These are phyloP conservation scores for Talaromyces albobiverticillius DNA, from an alignment of 2,329 filamentous ascomycete genomes.

Conservation along the genomic window DNA sequence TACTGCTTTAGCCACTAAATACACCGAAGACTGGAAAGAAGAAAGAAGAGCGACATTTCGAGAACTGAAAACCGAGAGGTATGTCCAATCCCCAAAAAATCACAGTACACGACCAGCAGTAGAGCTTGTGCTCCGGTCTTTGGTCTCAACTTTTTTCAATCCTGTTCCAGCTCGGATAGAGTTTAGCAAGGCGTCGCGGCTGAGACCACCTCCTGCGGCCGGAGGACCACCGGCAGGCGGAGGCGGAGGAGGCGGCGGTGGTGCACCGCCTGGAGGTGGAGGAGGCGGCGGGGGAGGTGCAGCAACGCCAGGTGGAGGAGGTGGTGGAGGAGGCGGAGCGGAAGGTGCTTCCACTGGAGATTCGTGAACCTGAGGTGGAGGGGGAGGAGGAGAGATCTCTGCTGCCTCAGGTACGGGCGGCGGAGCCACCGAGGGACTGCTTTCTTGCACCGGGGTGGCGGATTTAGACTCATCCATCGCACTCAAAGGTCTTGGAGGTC, in stretches of 20 bases:
- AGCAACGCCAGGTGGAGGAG: conserved; percentile 36
- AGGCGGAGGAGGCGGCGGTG: conserved; percentile 26
- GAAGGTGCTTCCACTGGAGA: conserved; percentile 25
- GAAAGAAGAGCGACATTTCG: neutral
- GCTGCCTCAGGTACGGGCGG: conserved; percentile 27
- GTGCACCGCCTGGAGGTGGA: conserved; percentile 22
- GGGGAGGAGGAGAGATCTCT: conserved; percentile 31
- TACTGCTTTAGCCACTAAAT: neutral
- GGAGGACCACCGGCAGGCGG: conserved; percentile 42
- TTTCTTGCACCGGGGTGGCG: conserved; percentile 50
- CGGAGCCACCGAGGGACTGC: conserved; percentile 28
- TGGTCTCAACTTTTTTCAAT: conserved; percentile 84
- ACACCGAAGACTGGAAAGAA: neutral
- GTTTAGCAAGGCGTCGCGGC: conserved; percentile 64
- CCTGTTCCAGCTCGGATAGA: conserved; percentile 78
- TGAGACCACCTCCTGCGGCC: conserved; percentile 50
- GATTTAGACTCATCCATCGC: conserved; percentile 65
- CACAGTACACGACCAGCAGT: conserved; percentile 71
- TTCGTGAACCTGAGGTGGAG: conserved; percentile 25
- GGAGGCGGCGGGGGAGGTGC: conserved; percentile 31
- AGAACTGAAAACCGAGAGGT: neutral
- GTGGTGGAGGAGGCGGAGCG: conserved; percentile 42
- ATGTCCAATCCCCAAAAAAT: conserved; percentile 14
- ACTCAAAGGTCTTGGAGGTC: conserved; percentile 81
- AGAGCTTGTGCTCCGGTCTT: conserved; percentile 73